A percentile compares a stretch with the other conserved stretches of the same genome.
These are phyloP conservation scores for Castanospermum australe DNA, from an alignment of 306 rosid species.

Conservation along the genomic window DNA sequence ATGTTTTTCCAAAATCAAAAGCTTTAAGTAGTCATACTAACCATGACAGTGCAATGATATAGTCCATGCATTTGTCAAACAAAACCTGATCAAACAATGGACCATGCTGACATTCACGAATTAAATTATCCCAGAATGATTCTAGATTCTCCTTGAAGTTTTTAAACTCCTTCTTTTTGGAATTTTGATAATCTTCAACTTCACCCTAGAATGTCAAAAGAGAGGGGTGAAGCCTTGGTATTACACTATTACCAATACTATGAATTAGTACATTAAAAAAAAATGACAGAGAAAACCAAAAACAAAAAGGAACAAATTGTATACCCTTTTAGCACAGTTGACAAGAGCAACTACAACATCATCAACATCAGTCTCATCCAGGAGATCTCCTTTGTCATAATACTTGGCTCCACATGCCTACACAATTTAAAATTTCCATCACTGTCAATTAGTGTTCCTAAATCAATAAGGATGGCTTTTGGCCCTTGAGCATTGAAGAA, in stretches of 20 bases:
- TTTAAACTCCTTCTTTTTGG: conserved; percentile 84
- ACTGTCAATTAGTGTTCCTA: conserved; percentile 12
- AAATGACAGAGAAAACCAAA: background rate
- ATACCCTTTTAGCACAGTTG: conserved; percentile 80
- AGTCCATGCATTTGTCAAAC: conserved; percentile 99
- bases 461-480: background rate
- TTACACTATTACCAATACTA: background rate
- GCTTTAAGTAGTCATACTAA: conserved; percentile 41
- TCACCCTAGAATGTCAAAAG: conserved; percentile 61
- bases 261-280: background rate
- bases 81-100: conserved; percentile 87
- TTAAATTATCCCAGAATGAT: conserved; percentile 82
- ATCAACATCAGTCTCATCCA: conserved; percentile 88
- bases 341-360: conserved; percentile 95
- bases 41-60: conserved; percentile 95
- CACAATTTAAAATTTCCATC: conserved; percentile 29
- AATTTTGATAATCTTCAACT: conserved; percentile 86
- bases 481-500: background rate
- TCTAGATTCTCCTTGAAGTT: conserved; percentile 90
- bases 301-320: conserved; percentile 14
- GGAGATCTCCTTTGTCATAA: conserved; percentile 60
- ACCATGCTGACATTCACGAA: conserved; percentile 88
- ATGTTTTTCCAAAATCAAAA: conserved; percentile 14
- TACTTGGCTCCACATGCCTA: conserved; percentile 97
- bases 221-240: background rate